Evolutionary conservation across 768 basidiomycete genomes (phyloP).

Genomic region (Macrocybe gigantea): DNA sequence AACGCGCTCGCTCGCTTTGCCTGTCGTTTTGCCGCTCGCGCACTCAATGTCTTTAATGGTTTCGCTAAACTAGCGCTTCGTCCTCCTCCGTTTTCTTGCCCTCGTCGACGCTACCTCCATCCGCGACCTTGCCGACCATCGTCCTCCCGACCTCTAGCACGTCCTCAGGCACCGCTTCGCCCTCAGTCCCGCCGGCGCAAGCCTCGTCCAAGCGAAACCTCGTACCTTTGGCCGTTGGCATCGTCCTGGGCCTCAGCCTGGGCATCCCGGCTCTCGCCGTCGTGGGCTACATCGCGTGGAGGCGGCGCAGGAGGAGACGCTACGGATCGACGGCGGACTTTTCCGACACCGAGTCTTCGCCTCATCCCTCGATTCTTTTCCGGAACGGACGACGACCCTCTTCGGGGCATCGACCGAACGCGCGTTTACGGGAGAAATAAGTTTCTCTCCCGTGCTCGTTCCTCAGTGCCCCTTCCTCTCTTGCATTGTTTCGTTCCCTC

Average conservation of each 20-base stretch:
- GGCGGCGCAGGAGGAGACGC: conserved; percentile 15
- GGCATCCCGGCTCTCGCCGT: conserved; percentile 19
- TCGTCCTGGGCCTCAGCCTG: conserved; percentile 22
- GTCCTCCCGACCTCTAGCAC: conserved; percentile 7
- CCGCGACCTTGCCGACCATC: conserved; percentile 20
- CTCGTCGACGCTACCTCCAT: conserved; percentile 27
- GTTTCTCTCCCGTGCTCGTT: not conserved
- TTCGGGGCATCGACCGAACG: not conserved
- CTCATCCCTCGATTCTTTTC: not conserved
- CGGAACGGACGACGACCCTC: not conserved
- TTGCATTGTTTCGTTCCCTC: not conserved
- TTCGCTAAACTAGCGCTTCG: not conserved
- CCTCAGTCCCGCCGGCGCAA: conserved; percentile 1
- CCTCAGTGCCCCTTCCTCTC: not conserved
- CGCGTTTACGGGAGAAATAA: no score
- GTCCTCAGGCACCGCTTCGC: conserved; percentile 1
- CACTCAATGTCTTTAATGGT: not conserved
- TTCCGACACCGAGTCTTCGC: conserved; percentile 6
- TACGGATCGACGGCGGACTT: not conserved
- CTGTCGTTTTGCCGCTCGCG: not conserved
- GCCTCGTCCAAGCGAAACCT: conserved; percentile 7
- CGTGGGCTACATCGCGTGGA: conserved; percentile 14
- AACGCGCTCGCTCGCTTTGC: not conserved
- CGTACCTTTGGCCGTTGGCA: conserved; percentile 16
- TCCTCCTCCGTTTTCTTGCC: conserved; percentile 27